These are phyloP conservation scores for Mycosphaerella sp. DNA, from an alignment of 2,329 filamentous ascomycete species.

Conservation along the genomic window DNA sequence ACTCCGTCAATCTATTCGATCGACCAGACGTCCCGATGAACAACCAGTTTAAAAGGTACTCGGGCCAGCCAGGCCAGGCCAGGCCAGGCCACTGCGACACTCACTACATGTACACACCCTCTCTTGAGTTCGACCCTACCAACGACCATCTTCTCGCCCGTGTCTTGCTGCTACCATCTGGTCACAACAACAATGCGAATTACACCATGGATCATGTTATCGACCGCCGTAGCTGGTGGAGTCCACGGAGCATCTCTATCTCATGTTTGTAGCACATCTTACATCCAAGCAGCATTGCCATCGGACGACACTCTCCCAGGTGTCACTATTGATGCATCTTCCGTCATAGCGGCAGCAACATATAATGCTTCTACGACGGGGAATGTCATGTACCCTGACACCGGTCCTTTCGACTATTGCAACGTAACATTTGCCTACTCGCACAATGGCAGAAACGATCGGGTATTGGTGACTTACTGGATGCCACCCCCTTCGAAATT, in stretches of 20 bases:
- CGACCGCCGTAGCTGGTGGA: background rate
- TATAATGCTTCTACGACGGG: slow-evolving; percentile 31
- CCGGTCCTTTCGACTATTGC: slow-evolving; percentile 36
- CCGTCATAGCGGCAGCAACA: slow-evolving; percentile 35
- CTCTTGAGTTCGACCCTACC: no score
- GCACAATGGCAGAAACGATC: slow-evolving; percentile 35
- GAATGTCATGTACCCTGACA: slow-evolving; percentile 30
- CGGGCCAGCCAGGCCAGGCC: no score
- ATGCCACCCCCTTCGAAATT: slow-evolving; percentile 41
- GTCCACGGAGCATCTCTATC: background rate
- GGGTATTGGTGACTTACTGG: slow-evolving; percentile 38
- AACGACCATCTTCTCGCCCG: background rate
- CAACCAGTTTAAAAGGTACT: no score
- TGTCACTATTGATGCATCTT: slow-evolving; percentile 38
- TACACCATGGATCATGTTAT: background rate
- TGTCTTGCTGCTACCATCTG: background rate
- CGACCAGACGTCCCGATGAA: no score
- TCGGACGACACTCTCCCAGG: slow-evolving; percentile 10
- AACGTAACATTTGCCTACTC: slow-evolving; percentile 42
- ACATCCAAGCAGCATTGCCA: background rate
- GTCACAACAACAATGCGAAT: background rate
- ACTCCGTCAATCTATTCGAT: no score
- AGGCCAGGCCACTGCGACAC: no score
- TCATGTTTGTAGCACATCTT: background rate
- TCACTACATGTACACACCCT: no score